Base-by-base conservation (phyloP, 2,329 filamentous ascomycete genomes). In the Aspergillus cejpii region DNA sequence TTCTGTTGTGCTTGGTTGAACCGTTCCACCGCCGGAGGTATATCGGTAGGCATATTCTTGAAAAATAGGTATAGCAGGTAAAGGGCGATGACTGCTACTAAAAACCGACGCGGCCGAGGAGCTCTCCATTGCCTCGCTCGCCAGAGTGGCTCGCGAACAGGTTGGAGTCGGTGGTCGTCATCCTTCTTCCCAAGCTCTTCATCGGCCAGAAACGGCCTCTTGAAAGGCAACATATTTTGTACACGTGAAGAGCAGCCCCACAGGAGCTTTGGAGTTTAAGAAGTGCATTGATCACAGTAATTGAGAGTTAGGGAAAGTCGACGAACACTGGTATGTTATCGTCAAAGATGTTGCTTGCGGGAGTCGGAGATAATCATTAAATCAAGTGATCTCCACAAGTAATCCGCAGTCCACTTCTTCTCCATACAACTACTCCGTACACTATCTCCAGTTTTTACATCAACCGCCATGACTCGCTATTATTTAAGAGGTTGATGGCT, bases 171-270 rank as follows among this genome's bases (percentile, higher is more conserved):
- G 62, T 78, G 76, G 62, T 82, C 78, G 61, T 83, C 80, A 62
- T 83, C 75, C 59, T 78, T 79, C 66, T 83, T 83, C 45, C 78
- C 79, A 47, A 81, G 71, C 70, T 83, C 79, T 65, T 80, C 78
- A 58, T 83, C 80, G 46, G 68, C 72, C 19, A 69, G 62, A 50
- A 76, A 70, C 15, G 72, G 61, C 55, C 63, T 64, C 54, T 61
- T 70, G 64, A 65, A 51, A 39, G 61, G 54, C 41, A 61, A 52
- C 70, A 73, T 73, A 33, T 37, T 60, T 49, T 50, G 36, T 26
- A 29, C 46, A 51, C 50, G 43, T 50, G 44, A 49, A 33, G 20
- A 23, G 33, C n/a, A 43, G 56, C 59, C 49, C 57, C 47, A 23
- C 43, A 28, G 53, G 54, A 61, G 57, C 58, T 49, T 26, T 24